Conservation (phyloP, 129 eudicot genomes). For the Saposhnikovia divaricata region DNA sequence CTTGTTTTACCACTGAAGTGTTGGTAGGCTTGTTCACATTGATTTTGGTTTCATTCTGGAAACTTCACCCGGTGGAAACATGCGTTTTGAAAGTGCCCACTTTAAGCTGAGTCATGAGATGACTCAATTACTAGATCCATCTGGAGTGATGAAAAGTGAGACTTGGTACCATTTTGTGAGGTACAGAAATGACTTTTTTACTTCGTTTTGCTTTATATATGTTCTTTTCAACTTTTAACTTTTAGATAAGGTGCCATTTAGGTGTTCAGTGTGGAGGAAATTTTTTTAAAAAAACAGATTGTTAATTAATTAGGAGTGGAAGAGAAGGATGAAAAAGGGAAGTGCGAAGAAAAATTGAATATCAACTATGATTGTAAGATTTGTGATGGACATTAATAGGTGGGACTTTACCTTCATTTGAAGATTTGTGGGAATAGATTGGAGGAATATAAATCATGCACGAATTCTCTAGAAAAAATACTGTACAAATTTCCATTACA, state of each 20-base stretch:
- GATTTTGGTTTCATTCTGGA: slow-evolving; percentile 98
- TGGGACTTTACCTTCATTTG: not conserved
- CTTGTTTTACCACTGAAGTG: slow-evolving; percentile 46
- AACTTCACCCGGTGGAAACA: slow-evolving; percentile 94
- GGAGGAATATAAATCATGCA: not conserved
- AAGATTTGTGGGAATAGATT: not conserved
- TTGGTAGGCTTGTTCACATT: slow-evolving; percentile 92
- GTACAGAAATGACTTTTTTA: slow-evolving; percentile 24
- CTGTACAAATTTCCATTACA: not conserved
- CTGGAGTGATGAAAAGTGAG: slow-evolving; percentile 95
- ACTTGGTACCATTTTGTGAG: slow-evolving; percentile 91
- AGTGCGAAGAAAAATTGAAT: not conserved
- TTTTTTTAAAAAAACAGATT: not conserved
- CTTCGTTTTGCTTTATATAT: not conserved
- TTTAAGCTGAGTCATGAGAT: slow-evolving; percentile 98
- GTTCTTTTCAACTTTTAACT: not conserved
- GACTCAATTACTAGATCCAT: slow-evolving; percentile 97
- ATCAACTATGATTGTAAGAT: not conserved
- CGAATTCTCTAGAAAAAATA: not conserved
- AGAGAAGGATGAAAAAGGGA: not conserved
- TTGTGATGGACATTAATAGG: not conserved
- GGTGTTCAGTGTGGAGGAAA: not conserved
- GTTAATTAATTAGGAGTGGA: not conserved
- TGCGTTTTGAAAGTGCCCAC: slow-evolving; percentile 99
- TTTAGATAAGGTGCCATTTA: not conserved